These are phyloP conservation scores for Teratosphaeria gauchensis DNA, from an alignment of 2,329 filamentous ascomycete species.

Conservation along the genomic window DNA sequence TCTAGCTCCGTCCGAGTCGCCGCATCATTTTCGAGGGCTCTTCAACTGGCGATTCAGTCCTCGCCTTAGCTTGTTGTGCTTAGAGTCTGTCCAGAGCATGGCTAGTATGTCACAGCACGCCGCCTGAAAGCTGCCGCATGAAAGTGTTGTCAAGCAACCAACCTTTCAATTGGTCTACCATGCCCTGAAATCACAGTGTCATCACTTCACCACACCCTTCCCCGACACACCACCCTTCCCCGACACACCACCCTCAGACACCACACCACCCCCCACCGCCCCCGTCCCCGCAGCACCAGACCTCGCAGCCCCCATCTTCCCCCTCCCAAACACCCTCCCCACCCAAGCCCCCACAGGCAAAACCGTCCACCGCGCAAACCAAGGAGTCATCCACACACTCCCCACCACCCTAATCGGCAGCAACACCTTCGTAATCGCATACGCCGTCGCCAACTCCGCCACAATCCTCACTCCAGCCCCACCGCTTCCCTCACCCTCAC, in stretches of 20 bases:
- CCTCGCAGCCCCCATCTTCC: not conserved
- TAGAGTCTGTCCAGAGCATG: too few species aligned
- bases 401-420: constrained; percentile 65
- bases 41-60: too few species aligned
- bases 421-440: constrained; percentile 78
- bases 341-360: constrained; percentile 35
- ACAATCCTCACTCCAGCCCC: constrained; percentile 43
- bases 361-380: constrained; percentile 63
- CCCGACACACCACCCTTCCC: not conserved
- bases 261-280: constrained; percentile 4
- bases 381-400: constrained; percentile 84
- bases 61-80: too few species aligned
- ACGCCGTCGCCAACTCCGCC: constrained; percentile 71
- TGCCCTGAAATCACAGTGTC: too few species aligned
- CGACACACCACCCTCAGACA: not conserved
- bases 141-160: not conserved
- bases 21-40: too few species aligned
- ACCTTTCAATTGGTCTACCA: not conserved
- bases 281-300: constrained; percentile 7
- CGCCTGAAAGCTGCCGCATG: too few species aligned
- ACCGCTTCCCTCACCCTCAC: constrained; percentile 24
- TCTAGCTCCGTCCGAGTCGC: too few species aligned
- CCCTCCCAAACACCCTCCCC: constrained; percentile 29
- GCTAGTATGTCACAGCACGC: too few species aligned
- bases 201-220: not conserved